Base-by-base conservation (phyloP, 345 rosid species). In the Firmiana major region DNA sequence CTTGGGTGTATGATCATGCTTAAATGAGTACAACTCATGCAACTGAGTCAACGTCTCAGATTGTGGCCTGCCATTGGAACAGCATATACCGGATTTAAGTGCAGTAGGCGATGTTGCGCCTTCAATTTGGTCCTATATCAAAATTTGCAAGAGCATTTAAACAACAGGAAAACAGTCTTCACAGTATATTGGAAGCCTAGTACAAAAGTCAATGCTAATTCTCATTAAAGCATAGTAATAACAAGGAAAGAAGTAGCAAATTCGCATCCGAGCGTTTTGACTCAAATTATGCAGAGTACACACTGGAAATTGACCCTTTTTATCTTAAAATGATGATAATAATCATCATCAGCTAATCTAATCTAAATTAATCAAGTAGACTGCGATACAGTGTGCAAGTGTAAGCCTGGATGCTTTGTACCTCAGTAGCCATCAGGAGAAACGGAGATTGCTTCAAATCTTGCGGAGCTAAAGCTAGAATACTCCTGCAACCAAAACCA, bases 101-200 rank as follows among this genome's bases (percentile, higher is more conserved):
- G 26, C 38, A n/a, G 28, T 46, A 21, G 54, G 28, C 2, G 59
- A 62, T 34, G 69, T 34, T 34, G 15, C 12, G 31, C 69, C 70
- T 62, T 74, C 81, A 68, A 21, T 26, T 77, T 46, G 60, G 17
- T 64, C 80, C 80, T 80, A 43, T 42, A 71, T 54, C 24, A 17
- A 66, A 51, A 53, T n/a, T n/a, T 71, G 28, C 75, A 34, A 34
- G 6, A 71, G 43, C 60, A 31, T 51, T 71, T 71, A 31, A 71
- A 51, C 22, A 46, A 69, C 7, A 10, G n/a, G 60, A 8, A 34
- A 71, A 10, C 9, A 9, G 5, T 43, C 9, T 68, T 43, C 71
- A 66, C 16, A 42, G n/a, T 2, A 57, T 1, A 31, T 19, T 15
- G 19, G 4, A 69, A 46, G 1, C 1, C 15, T 16, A 24, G 21